Percentiles rank a stretch among this genome's conserved stretches.
Conservation (phyloP, 768 basidiomycete species). For the Lactifluus pinguis region DNA sequence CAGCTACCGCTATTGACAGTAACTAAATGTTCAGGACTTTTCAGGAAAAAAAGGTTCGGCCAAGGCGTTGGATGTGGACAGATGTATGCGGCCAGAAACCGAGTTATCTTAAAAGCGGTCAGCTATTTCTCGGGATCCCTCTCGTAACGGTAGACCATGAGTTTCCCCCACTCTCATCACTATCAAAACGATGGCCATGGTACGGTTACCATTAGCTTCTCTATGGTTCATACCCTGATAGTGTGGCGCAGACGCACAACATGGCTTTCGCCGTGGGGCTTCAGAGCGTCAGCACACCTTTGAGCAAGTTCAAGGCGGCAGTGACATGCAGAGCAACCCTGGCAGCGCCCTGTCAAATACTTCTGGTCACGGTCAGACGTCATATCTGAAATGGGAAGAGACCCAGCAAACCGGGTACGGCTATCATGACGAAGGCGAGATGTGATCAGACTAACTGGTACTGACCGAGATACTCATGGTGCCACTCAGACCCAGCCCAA, state of each 20-base stretch:
- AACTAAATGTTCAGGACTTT: too few relatives aligned
- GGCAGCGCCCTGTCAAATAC: neutral
- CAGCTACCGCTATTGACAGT: too few relatives aligned
- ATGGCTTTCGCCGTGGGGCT: neutral
- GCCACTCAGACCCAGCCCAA: neutral
- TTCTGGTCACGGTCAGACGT: neutral
- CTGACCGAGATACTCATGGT: neutral
- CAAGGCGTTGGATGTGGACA: too few relatives aligned
- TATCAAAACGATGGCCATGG: neutral
- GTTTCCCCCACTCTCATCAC: neutral
- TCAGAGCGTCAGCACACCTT: neutral
- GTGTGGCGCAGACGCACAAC: neutral
- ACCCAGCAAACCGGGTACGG: neutral
- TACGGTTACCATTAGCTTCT: neutral
- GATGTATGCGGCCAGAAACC: neutral
- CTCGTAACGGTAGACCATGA: neutral
- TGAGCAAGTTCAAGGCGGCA: neutral
- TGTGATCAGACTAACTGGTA: too few relatives aligned
- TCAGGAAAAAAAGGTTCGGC: too few relatives aligned
- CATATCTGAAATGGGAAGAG: neutral
- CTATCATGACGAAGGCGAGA: neutral
- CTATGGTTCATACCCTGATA: neutral
- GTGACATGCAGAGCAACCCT: neutral
- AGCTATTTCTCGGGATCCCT: neutral
- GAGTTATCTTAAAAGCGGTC: neutral